Evolutionary conservation across 495 filamentous ascomycete species (phyloP), one percentile per base, ranked within the genome.

Genomic region (Viridothelium virens): DNA sequence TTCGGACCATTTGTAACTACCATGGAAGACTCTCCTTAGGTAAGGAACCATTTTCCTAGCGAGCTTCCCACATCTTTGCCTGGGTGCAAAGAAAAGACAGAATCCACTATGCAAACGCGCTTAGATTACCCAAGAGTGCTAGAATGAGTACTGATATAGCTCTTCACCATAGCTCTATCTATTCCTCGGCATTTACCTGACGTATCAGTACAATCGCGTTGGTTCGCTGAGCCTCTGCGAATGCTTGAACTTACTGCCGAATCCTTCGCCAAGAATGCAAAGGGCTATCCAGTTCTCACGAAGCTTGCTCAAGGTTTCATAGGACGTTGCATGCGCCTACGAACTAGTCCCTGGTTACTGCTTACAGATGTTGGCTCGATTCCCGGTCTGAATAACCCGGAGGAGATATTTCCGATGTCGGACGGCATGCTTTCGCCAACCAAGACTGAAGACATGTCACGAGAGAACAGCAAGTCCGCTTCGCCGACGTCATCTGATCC

Each of bases 191-290:
- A 88, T 41, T 80, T 96, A 25, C 95, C 95, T 6, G 79, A 87
- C 33, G 79, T 84, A 46, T 78, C 82, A 33, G 80, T 96, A 7
- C 91, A 94, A 70, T 87, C 86, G 14, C 83, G 94, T n/a, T 99
- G 94, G 94, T 92, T 91, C 77, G 88, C 90, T 1, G 94, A 99
- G 69, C 92, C 94, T 31, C 79, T 97, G 2, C 89, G 91, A 64
- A 82, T 95, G 63, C 79, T 99, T 1, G 84, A 85, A 0, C 80
- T 96, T 38, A 79, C 85, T 33, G 78, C 80, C 5, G 81, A 81
- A 0, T 81, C 83, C 0, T 99, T 97, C 70, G 80, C 89, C 56
- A 81, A 81, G 46, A 97, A 97, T 74, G 82, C 84, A 53, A 86
- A 87, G 66, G 90, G 91, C 50, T 88, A 89, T 68, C 92, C 91